Conservation (phyloP, 1,139 yeast genomes). For the Lodderomyces elongisporus region DNA sequence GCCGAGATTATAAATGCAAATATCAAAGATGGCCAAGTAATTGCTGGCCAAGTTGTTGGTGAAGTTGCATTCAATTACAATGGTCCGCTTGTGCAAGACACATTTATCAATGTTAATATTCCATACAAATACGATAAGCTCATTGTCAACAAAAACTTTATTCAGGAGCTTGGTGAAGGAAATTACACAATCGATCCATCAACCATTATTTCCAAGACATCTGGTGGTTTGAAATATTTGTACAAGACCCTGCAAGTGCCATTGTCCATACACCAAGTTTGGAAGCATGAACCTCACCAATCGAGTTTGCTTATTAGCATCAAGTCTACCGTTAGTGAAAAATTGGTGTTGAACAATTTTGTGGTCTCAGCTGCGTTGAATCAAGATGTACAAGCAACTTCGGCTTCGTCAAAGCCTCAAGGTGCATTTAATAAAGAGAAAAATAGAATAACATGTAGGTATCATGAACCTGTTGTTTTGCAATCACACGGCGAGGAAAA, state of each 20-base stretch:
- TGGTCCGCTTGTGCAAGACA: conserved; percentile 11
- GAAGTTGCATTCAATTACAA: conserved; percentile 71
- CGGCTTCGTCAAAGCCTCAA: conserved; percentile 85
- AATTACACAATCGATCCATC: conserved; percentile 29
- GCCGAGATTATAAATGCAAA: conserved; percentile 79
- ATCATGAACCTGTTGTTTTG: conserved; percentile 45
- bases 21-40: conserved; percentile 59
- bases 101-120: conserved; percentile 24
- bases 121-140: conserved; percentile 32
- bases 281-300: conserved; percentile 85
- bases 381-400: conserved; percentile 40
- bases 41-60: conserved; percentile 62
- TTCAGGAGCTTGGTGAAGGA: conserved; percentile 29
- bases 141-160: conserved; percentile 40
- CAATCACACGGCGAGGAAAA: conserved; percentile 44
- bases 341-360: conserved; percentile 51
- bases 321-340: conserved; percentile 44
- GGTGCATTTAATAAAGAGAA: conserved; percentile 84
- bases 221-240: conserved; percentile 73
- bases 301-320: conserved; percentile 77
- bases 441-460: conserved; percentile 83
- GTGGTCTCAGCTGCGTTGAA: conserved; percentile 62
- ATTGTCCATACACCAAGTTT: conserved; percentile 69
- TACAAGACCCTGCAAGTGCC: conserved; percentile 51
- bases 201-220: conserved; percentile 48